Base-by-base conservation (phyloP, 2,329 filamentous ascomycete species). In the Grosmannia clavigera region DNA sequence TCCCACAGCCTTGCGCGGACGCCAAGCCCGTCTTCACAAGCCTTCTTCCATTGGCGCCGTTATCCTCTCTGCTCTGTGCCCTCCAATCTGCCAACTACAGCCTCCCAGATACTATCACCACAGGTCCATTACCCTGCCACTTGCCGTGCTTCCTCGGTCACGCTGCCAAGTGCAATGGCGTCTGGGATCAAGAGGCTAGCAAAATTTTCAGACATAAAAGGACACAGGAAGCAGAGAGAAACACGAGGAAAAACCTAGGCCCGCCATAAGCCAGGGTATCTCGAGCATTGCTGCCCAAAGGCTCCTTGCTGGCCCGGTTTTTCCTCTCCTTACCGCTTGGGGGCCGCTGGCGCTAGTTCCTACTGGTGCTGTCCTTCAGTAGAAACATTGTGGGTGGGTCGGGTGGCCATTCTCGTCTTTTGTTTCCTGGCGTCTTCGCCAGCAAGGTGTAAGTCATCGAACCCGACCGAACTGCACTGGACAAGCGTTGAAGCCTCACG, bases 241-340 rank as follows among this genome's bases (percentile, higher is more conserved):
- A 31, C 22, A n/a, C n/a, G 9, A 33, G 33, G n/a, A 53, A 58
- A 16, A 52, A 27, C 6, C 11, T 19, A 38, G 43, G n/a, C 56
- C 43, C 43, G 43, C 43, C 19, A 7, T n/a, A n/a, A 31, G 46
- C 52, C n/a, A 35, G 50, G 40, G 55, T 12, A 4, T 50, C 25
- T 51, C 31, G 38, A 58, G 55, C 61, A 63, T 64, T 64, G 63
- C 58, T 64, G 63, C 63, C 63, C 63, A 63, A 64, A 29, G 10
- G 7, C 35, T 14, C 19, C 38, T 25, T 29, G 27, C 16, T 25
- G 29, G 11, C 27, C 56, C 40, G 29, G 19, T 35, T 46, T 57
- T 51, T 33, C 25, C 4, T 35, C 33, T 19, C 51, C 27, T 54
- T 31, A 35, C n/a, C 54, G 35, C 22, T 31, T 29, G 25, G 25